Conservation (phyloP, 176 grass and related monocot genomes). For the Guadua angustifolia region DNA sequence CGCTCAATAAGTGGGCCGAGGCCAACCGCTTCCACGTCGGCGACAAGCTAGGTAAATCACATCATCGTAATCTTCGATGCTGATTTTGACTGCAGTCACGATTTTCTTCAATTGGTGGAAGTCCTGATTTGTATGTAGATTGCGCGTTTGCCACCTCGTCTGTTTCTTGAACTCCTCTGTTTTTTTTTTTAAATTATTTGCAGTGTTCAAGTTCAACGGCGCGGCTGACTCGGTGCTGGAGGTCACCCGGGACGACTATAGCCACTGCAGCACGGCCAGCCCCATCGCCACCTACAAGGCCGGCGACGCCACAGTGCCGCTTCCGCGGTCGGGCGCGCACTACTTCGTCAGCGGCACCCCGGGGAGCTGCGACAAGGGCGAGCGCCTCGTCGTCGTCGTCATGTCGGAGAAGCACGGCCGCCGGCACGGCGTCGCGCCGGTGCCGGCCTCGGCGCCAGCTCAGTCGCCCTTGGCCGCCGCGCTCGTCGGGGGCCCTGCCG, state of each 20-base stretch:
- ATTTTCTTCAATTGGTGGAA: not conserved
- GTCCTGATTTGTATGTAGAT: not conserved
- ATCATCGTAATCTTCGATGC: not conserved
- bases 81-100: not conserved
- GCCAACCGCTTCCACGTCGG: conserved; percentile 42
- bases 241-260: conserved; percentile 47
- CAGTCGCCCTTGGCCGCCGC: conserved; percentile 4
- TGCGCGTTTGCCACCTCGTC: not conserved
- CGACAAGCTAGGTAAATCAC: conserved; percentile 42
- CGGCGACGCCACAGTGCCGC: conserved; percentile 45
- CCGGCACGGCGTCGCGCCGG: conserved; percentile 6
- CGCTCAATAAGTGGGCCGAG: conserved; percentile 40
- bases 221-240: conserved; percentile 48
- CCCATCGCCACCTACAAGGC: conserved; percentile 56
- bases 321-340: conserved; percentile 38
- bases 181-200: not conserved
- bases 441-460: conserved; percentile 19
- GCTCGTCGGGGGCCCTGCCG: not conserved
- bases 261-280: conserved; percentile 48
- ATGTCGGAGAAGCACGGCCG: conserved; percentile 59
- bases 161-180: not conserved
- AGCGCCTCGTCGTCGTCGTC: conserved; percentile 59
- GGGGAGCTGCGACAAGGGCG: conserved; percentile 56
- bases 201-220: conserved; percentile 52
- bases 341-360: conserved; percentile 60